Base-by-base conservation (phyloP, 2,329 filamentous ascomycete genomes). In the Aspergillus tamarii region DNA sequence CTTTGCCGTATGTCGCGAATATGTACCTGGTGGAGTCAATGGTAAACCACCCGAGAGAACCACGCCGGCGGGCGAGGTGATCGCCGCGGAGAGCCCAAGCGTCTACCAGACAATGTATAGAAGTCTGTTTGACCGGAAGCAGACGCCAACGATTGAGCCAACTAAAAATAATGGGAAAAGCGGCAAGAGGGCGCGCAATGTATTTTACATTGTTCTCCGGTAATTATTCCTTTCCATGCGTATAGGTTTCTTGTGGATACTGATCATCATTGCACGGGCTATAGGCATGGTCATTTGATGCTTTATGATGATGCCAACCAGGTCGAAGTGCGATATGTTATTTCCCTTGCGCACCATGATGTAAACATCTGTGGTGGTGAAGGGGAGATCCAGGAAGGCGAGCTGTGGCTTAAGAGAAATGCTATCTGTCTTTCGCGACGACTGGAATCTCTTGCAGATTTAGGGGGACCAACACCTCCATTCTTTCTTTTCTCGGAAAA, bases 81-180 rank as follows among this genome's bases (percentile, higher is more conserved):
- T 95, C 52, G 88, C 90, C 39, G 84, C 91, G 48, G 91, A 93
- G 62, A 96, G 93, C 73, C 93, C 91, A 62, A 97, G 94, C 76
- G 94, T 99, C 43, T 98, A 98, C 78, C 95, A 98, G 84, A 91
- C 91, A 77, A 97, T 99, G 93, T 99, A 99, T 80, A 85, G 93
- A 75, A 97, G 91, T 77, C 90, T 99, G 66, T 98, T 99, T 76
- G 93, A 97, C 71, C 87, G 94, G 72, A 94, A 90, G 72, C 84
- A 83, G 67, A 78, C 79, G 21, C 84, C 85, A 4, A 84, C 81
- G 3, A 80, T 88, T 43, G 85, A 88, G 55, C 81, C 81, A 8
- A 76, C 79, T 16, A 87, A 84, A 67, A 78, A 77, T 41, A 81
- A 79, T 66, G 75, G 74, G n/a, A 85, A 83, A 71, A 79, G 77